phyloP scores from a whole-genome alignment of 768 basidiomycete genomes.

The Tulasnella sp. region DNA sequence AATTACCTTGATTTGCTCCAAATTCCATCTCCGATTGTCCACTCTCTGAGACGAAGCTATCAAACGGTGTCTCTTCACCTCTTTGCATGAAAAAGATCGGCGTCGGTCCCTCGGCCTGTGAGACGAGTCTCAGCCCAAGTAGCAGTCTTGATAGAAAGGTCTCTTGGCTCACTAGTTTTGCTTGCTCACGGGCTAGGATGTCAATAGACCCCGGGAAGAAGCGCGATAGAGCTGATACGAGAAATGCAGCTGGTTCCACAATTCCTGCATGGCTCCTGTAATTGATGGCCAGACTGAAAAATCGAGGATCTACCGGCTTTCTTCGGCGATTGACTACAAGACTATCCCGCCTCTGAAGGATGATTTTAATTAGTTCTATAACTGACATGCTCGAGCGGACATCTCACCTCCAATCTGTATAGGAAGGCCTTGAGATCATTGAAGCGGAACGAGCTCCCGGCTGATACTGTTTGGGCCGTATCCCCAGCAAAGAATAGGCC shows the following conservation, averaged over 20 bases:
- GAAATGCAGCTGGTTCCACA: background rate
- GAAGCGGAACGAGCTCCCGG: slow-evolving; percentile 5
- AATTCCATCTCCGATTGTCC: background rate
- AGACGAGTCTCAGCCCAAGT: too few relatives aligned
- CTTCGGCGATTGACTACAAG: background rate
- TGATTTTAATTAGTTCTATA: background rate
- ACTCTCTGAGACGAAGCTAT: background rate
- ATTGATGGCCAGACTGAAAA: slow-evolving; percentile 4
- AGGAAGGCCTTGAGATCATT: slow-evolving; percentile 7
- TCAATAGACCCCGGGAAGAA: slow-evolving; percentile 8
- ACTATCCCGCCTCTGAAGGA: background rate
- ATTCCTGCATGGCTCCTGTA: slow-evolving; percentile 11
- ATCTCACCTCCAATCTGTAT: background rate
- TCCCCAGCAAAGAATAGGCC: slow-evolving; percentile 22
- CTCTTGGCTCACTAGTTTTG: slow-evolving; percentile 22
- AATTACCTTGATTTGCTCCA: background rate
- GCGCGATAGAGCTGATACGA: background rate
- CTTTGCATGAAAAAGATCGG: background rate
- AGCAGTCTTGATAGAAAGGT: slow-evolving; percentile 29
- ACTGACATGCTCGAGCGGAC: too few relatives aligned
- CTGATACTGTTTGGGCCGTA: slow-evolving; percentile 5
- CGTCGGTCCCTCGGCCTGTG: background rate
- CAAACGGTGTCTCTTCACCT: background rate
- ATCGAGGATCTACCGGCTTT: background rate
- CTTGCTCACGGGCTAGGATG: slow-evolving; percentile 22